Evolutionary conservation across 495 filamentous ascomycete species (phyloP), one percentile per base, ranked within the genome.

Genomic region (Daldinia grandis): DNA sequence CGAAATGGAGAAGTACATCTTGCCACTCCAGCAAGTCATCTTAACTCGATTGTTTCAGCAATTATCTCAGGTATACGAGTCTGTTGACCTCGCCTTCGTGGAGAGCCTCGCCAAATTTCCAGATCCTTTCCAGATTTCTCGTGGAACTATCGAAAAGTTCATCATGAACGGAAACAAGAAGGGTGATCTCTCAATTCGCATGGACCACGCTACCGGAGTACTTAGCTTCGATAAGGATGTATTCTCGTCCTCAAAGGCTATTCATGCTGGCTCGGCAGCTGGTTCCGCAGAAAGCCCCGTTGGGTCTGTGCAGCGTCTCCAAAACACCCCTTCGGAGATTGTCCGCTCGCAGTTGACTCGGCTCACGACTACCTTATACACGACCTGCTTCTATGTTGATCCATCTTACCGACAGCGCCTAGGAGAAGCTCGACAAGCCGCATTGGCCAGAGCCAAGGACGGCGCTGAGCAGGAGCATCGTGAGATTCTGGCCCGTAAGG

Each of bases 131-230:
- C 91, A 97, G 82, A 93, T 98, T 71, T 91, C 87, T 68, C 90
- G 92, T 40, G 90, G 88, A 71, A 97, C 92, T 68, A 97, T 99
- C 64, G 95, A 99, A 84, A 99, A 99, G 83, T 99, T 99, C 87
- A 98, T 99, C 86, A 99, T 99, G 95, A 99, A 99, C 81, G 95
- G 95, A 66, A 98, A 95, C 87, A 99, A 99, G 88, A 99, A 99
- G 86, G 95, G 95, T 31, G 96, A 99, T 74, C 87, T 99, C 54
- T 91, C 95, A 47, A 97, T 99, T 76, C 94, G 95, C 63, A 92
- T 99, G 75, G 92, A 98, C 75, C 95, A 99, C 79, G 92, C 93
- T 66, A 92, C 93, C 27, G 93, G 96, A 58, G 90, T 97, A 53
- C 88, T 99, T 55, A 98, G 93, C 74, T 99, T 99, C 74, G 95